phyloP scores from a whole-genome alignment of 2,329 filamentous ascomycete species.

The Exophiala aquamarina region DNA sequence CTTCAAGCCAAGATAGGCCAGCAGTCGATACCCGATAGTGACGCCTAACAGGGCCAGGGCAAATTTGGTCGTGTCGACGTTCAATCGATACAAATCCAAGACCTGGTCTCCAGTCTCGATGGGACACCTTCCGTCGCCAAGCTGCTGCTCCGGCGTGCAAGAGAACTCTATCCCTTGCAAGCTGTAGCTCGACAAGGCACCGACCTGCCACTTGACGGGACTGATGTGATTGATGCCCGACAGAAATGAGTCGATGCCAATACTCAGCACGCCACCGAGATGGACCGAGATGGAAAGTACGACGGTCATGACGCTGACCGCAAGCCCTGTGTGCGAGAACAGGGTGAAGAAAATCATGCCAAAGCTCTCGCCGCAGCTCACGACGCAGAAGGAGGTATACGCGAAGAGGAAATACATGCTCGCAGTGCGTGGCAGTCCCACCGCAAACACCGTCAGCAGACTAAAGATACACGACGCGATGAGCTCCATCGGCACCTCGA shows the following conservation, averaged over 20 bases:
- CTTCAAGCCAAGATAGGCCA: slow-evolving; percentile 44
- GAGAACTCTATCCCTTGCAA: slow-evolving; percentile 62
- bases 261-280: slow-evolving; percentile 70
- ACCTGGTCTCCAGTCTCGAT: slow-evolving; percentile 68
- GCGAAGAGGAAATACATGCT: slow-evolving; percentile 67
- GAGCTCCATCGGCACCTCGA: slow-evolving; percentile 73
- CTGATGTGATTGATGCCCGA: slow-evolving; percentile 68
- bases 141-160: slow-evolving; percentile 60
- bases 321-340: slow-evolving; percentile 72
- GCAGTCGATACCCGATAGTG: slow-evolving; percentile 63
- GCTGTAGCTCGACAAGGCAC: slow-evolving; percentile 66
- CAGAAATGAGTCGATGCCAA: slow-evolving; percentile 66
- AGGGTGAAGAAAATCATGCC: slow-evolving; percentile 81
- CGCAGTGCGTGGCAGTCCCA: slow-evolving; percentile 62
- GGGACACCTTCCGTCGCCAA: slow-evolving; percentile 62
- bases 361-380: slow-evolving; percentile 71
- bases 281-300: slow-evolving; percentile 69
- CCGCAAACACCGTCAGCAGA: slow-evolving; percentile 62
- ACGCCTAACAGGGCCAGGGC: slow-evolving; percentile 63
- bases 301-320: slow-evolving; percentile 70
- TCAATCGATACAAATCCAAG: slow-evolving; percentile 64
- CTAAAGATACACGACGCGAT: slow-evolving; percentile 65
- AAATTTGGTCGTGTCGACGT: slow-evolving; percentile 62
- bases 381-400: slow-evolving; percentile 71
- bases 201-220: slow-evolving; percentile 70